These are phyloP conservation scores for Paecilomyces dactylethromorphus DNA, from an alignment of 2,329 filamentous ascomycete genomes.

Conservation along the genomic window DNA sequence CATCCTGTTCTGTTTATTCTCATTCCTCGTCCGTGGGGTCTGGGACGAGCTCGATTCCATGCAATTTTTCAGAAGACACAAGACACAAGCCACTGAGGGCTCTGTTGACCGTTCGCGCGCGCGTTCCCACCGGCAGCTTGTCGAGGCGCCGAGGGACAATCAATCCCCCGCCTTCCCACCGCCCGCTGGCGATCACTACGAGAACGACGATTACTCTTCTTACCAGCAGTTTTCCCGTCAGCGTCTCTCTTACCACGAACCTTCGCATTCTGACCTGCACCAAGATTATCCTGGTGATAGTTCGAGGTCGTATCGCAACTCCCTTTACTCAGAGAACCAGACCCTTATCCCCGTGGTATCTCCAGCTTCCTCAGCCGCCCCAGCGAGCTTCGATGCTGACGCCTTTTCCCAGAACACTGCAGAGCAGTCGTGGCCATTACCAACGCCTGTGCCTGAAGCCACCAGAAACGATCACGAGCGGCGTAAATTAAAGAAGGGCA, in stretches of 20 bases:
- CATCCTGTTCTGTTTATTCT: neutral
- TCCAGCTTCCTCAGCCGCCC: slow-evolving; percentile 11
- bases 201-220: neutral
- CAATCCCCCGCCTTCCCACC: neutral
- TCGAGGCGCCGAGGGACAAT: neutral
- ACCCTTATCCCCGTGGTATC: slow-evolving; percentile 5
- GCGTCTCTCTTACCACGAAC: neutral
- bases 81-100: neutral
- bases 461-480: slow-evolving; percentile 8
- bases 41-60: neutral
- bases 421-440: slow-evolving; percentile 14
- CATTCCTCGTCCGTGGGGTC: neutral
- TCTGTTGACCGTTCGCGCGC: neutral
- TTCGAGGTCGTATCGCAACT: neutral
- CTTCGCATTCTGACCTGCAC: neutral
- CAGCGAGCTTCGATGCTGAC: slow-evolving; percentile 13
- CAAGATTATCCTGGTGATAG: neutral
- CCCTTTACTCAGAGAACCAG: neutral
- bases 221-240: neutral
- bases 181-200: neutral
- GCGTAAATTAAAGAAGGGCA: slow-evolving; percentile 8
- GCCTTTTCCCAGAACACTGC: slow-evolving; percentile 11
- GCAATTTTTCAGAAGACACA: neutral
- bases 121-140: neutral
- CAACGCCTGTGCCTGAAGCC: slow-evolving; percentile 2